Evolutionary conservation across 768 basidiomycete genomes (phyloP), one percentile per base, ranked within the genome.

Genomic region (Mycena chlorophos): DNA sequence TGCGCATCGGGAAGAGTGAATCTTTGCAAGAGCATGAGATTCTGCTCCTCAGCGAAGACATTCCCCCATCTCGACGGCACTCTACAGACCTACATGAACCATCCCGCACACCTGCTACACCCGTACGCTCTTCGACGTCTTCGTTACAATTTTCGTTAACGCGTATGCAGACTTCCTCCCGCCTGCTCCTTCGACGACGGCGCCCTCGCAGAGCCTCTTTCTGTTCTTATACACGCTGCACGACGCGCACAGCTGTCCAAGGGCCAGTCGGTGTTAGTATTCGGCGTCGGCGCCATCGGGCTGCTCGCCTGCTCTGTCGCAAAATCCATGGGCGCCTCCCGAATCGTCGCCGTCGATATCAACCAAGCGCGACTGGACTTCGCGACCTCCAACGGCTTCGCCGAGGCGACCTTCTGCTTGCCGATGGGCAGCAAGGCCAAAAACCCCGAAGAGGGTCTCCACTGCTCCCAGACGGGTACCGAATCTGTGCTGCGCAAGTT

Each of bases 31-130:
- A 76, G 78, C 62, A 85, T 98, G 85, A 84, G 90, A 62, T 98
- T 98, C 76, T 89, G 89, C 62, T 87, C 85, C 58, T 89, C 86
- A 56, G 95, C 95, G 39, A 89, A 94, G 68, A 90, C 90, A 25
- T 94, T 88, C 71, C 95, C 95, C 50, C 95, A 98, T 68, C 78
- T 87, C 27, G 95, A 98, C 64, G 95, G 95, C 8, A 96, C 94
- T 13, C 82, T 98, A 28, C 91, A 94, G 69, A 81, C 83, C 45
- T 76, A 79, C 60, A 90, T 98, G 81, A 93, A 91, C 72, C 94
- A 96, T 71, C 95, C 94, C 17, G 87, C 84, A 0, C 79, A 87
- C 60, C 83, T 91, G 52, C 81, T 95, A 49, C 90, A 95, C 72
- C 90, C 91, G 91, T 94, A 71, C 69, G 91, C 83, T 6, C 14